Percentiles rank a stretch among this genome's conserved stretches.
Conservation (phyloP, 192 early-diverging fungal species). For the Backusella westeae region DNA sequence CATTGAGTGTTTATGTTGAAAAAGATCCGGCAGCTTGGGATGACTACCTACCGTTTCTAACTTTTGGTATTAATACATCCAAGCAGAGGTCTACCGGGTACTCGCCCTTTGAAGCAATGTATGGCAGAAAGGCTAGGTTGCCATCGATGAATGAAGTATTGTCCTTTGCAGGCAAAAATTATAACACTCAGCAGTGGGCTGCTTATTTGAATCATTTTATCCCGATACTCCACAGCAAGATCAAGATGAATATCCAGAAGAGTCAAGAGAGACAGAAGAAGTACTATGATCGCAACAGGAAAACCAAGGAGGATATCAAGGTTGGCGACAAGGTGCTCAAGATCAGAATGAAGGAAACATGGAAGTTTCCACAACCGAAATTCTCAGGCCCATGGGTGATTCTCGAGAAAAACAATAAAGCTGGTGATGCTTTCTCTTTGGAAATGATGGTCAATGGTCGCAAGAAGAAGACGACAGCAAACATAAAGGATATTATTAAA, state of each 20-base stretch:
- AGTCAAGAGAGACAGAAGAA: background rate
- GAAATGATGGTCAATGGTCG: too few relatives aligned
- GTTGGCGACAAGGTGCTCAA: background rate
- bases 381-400: too few relatives aligned
- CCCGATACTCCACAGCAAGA: background rate
- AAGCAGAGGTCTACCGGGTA: background rate
- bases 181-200: background rate
- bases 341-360: background rate
- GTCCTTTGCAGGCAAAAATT: background rate
- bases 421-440: too few relatives aligned
- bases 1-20: background rate
- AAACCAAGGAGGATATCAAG: background rate
- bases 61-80: background rate
- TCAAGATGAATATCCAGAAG: background rate
- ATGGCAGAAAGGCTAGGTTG: background rate
- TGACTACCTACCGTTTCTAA: background rate
- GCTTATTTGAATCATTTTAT: background rate
- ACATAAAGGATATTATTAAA: too few relatives aligned
- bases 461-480: too few relatives aligned
- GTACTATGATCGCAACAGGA: background rate
- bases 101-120: background rate
- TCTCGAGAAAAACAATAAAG: background rate
- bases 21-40: background rate
- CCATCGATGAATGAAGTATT: background rate
- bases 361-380: too few relatives aligned